Evolutionary conservation across 2,329 filamentous ascomycete genomes (phyloP), one percentile per base, ranked within the genome.

Genomic region (Aspergillus intermedius): DNA sequence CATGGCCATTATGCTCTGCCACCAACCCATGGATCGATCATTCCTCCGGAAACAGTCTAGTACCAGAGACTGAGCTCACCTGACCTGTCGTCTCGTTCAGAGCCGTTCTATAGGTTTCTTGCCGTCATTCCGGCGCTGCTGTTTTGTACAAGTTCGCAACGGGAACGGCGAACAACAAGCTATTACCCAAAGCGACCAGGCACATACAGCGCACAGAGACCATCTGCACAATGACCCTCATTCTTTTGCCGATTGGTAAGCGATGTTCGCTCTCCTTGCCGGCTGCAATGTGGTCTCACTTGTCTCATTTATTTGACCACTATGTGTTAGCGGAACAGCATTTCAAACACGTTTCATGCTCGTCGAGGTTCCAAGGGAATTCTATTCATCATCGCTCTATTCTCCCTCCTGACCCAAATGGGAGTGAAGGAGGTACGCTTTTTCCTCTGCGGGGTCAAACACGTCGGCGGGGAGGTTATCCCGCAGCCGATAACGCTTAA

Each of bases 251-350:
- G 34, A 7, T 35, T 35, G 34, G 34, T 35, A n/a, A 35, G 34
- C n/a, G 34, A 30, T 12, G 12, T 12, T 30, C 10, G 25, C 44
- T 51, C 30, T 52, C 46, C 48, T 44, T 44, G 32, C 15, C 49
- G 12, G 10, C 39, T 35, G 25, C 25, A 30, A n/a, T n/a, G 34
- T 35, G n/a, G 19, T 19, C 39, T 41, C 39, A 41, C 12, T 23
- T 23, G 39, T 21, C 9, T 41, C 39, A 41, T 41, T 21, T 5
- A 10, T 30, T 13, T 41, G 10, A 23, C 9, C 39, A 5, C n/a
- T 19, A 41, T 21, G 17, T 22, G 19, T 17, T 19, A 15, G n/a
- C 19, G n/a, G 15, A 17, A 39, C 19, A 39, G 5, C 35, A 15
- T 17, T 39, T 19, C 4, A 39, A 39, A 19, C 35, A 39, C 35